A percentile compares a stretch with the other conserved stretches of the same genome.
These are phyloP conservation scores for Leccinellum albellum DNA, from an alignment of 768 basidiomycete genomes.

Conservation along the genomic window DNA sequence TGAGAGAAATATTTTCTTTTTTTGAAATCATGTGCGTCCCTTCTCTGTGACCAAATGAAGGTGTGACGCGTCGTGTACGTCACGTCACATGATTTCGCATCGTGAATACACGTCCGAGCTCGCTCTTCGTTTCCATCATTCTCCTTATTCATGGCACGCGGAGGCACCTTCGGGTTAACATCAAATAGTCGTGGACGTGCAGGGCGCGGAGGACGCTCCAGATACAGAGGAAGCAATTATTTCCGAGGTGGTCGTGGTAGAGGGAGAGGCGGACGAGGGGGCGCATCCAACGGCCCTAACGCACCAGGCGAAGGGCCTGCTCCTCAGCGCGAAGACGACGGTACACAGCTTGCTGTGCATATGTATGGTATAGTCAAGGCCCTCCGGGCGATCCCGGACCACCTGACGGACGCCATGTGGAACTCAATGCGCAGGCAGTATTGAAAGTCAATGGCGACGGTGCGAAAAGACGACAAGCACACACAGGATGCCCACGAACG, in stretches of 20 bases:
- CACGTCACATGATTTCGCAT: constrained; percentile 20
- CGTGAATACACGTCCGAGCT: constrained; percentile 6
- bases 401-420: no score
- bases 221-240: constrained; percentile 28
- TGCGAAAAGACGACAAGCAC: no score
- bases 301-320: constrained; percentile 44
- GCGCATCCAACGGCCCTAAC: constrained; percentile 19
- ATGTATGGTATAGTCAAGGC: no score
- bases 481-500: no score
- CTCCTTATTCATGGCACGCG: constrained; percentile 37
- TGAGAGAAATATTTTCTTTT: not conserved
- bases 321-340: constrained; percentile 82
- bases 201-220: constrained; percentile 38
- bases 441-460: no score
- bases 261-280: constrained; percentile 38
- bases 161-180: constrained; percentile 52
- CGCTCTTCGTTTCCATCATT: not conserved
- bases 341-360: constrained; percentile 79
- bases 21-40: constrained; percentile 9
- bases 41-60: constrained; percentile 4
- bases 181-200: constrained; percentile 41
- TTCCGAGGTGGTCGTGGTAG: constrained; percentile 50
- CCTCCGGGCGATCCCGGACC: no score
- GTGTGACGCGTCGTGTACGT: constrained; percentile 26
- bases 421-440: no score